A percentile compares a stretch with the other conserved stretches of the same genome.
Evolutionary conservation across 257 asterid genomes (phyloP).

Genomic region (Penstemon eatonii): DNA sequence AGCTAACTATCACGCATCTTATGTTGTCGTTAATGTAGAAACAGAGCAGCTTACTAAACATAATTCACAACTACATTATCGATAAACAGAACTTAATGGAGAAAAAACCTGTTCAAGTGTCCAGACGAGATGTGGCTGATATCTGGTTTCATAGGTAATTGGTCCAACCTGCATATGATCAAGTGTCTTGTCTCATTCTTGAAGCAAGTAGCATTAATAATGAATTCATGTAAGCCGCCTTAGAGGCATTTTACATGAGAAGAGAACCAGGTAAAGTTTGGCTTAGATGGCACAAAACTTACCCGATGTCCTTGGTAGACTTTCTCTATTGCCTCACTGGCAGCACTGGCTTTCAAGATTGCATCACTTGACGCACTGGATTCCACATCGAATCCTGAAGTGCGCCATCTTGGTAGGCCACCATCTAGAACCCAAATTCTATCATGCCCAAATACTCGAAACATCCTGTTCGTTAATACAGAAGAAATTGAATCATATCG

Average conservation of each 20-base stretch:
- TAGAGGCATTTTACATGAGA: conserved; percentile 3
- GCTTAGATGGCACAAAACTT: conserved; percentile 19
- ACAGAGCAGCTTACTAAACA: background rate
- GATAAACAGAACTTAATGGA: background rate
- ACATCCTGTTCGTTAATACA: conserved; percentile 72
- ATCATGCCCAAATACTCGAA: conserved; percentile 93
- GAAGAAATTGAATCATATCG: conserved; percentile 20
- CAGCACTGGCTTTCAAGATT: conserved; percentile 97
- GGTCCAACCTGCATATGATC: conserved; percentile 78
- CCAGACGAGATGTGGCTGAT: conserved; percentile 87
- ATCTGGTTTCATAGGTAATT: conserved; percentile 65
- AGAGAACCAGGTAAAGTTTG: background rate
- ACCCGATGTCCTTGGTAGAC: conserved; percentile 73
- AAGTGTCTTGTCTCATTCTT: conserved; percentile 18
- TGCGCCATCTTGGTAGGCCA: conserved; percentile 96
- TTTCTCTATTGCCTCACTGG: conserved; percentile 95
- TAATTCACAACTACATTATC: background rate
- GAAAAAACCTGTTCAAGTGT: conserved; percentile 77
- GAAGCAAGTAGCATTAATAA: conserved; percentile 20
- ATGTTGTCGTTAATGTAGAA: background rate
- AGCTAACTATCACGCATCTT: background rate
- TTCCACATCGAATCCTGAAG: conserved; percentile 75
- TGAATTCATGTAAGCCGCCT: background rate
- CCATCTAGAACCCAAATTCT: conserved; percentile 94
- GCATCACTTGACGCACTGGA: conserved; percentile 97